Evolutionary conservation across 2,329 filamentous ascomycete species (phyloP), one percentile per base, ranked within the genome.

Genomic region (Lachnellula occidentalis): DNA sequence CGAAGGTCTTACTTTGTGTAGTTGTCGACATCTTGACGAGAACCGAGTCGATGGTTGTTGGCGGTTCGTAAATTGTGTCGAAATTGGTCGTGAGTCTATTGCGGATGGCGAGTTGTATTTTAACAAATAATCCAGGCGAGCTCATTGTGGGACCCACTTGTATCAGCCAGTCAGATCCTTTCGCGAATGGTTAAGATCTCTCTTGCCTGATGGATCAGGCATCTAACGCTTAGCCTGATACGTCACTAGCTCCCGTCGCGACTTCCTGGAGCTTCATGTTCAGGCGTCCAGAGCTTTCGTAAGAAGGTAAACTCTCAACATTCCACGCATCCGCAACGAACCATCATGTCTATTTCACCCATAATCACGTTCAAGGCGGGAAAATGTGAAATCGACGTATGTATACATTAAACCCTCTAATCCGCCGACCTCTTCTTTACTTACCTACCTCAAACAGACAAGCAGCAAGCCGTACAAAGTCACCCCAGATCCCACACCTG

Each of bases 331-430:
- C 41, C 60, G 42, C 47, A 57, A 63, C 54, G 5, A 12, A 3
- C 39, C 27, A 76, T 58, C 61, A 96, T 96, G 91, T 90, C 92
- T 59, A 85, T 90, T 73, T 72, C 80, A 63, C 91, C 92, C 34
- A 81, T 96, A 69, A 92, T 97, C 71, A 95, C 91, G 15, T 97
- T 97, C 81, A 96, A 96, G 80, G 92, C 92, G 61, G 92, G 92
- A 72, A 83, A 82, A 71, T 97, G 92, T 75, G 85, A 94, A 51
- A 71, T 92, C 58, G 86, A 92, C 71, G 91, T 95, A 76, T 69
- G 87, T 78, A 56, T 45, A 63, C 61, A 45, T 24, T 59, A 63
- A 54, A 63, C 59, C 56, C 64, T 21, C 11, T 14, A 47, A 50
- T 14, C 31, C 9, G 17, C 42, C 22, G 21, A 34, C 36, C 15